Conservation (phyloP, 768 basidiomycete species). For the Candolleomyces eurysporus region DNA sequence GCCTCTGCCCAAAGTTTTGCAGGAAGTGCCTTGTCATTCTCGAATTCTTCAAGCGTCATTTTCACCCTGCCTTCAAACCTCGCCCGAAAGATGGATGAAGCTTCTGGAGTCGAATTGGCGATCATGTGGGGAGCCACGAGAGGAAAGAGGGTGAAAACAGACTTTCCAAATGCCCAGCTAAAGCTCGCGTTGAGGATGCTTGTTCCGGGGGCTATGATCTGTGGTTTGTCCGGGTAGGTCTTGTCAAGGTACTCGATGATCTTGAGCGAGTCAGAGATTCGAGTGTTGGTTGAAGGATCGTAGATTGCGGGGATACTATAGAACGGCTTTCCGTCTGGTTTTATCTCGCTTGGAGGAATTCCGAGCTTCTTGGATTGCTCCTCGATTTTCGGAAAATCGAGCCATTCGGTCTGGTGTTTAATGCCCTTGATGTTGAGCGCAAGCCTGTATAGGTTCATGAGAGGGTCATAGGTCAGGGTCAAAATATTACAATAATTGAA, state of each 20-base stretch:
- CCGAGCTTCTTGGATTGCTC: constrained; percentile 1
- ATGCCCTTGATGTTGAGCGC: constrained; percentile 10
- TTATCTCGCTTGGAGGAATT: constrained; percentile 1
- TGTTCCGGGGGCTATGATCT: neutral
- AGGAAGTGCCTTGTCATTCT: neutral
- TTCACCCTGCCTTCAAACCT: neutral
- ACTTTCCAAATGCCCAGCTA: neutral
- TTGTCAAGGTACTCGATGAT: constrained; percentile 10
- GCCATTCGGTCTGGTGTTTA: neutral
- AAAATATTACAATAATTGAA: no score
- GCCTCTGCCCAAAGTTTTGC: neutral
- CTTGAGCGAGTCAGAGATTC: constrained; percentile 7
- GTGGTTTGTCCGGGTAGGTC: constrained; percentile 8
- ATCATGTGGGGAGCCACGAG: neutral
- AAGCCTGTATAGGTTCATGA: constrained; percentile 14
- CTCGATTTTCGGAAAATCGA: constrained; percentile 10
- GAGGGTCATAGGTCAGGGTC: neutral
- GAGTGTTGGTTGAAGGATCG: constrained; percentile 6
- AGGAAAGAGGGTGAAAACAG: neutral
- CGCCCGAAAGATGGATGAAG: neutral
- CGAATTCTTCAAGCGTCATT: neutral
- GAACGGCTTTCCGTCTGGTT: constrained; percentile 2
- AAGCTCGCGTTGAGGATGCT: constrained; percentile 7
- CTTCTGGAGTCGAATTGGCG: neutral
- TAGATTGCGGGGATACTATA: constrained; percentile 10